phyloP scores from a whole-genome alignment of 2,329 filamentous ascomycete genomes.

The Drechslerella dactyloides region DNA sequence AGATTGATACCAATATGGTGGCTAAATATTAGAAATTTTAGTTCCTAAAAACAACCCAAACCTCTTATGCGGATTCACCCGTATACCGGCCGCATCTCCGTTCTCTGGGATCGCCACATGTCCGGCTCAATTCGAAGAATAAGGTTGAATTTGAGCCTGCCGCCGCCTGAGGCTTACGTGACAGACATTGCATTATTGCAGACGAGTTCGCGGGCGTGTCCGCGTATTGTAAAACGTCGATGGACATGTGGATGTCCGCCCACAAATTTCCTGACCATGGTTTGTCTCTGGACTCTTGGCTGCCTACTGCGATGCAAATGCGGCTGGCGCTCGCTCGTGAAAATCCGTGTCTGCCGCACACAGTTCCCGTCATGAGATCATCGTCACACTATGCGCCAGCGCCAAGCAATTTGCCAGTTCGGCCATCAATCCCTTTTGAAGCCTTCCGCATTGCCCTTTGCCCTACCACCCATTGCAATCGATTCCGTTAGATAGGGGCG shows the following conservation, averaged over 20 bases:
- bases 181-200: constrained; percentile 5
- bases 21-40: constrained; percentile 15
- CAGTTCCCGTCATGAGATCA: too few relatives aligned
- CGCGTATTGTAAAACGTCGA: neutral
- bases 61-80: neutral
- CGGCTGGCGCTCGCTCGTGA: too few relatives aligned
- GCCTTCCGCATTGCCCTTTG: too few relatives aligned
- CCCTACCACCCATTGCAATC: neutral
- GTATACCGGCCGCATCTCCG: constrained; percentile 15
- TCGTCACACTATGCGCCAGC: too few relatives aligned
- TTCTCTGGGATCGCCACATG: constrained; percentile 32
- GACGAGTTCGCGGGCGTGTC: neutral
- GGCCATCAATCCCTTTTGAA: constrained; percentile 1
- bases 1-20: constrained; percentile 3
- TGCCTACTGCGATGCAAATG: too few relatives aligned
- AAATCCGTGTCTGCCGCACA: too few relatives aligned
- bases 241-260: too few relatives aligned
- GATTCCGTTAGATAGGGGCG: constrained; percentile 14
- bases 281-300: too few relatives aligned
- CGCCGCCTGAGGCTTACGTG: constrained; percentile 13
- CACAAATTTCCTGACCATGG: too few relatives aligned
- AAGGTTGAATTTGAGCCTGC: constrained; percentile 16
- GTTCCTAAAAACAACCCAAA: neutral
- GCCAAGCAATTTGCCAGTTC: neutral
- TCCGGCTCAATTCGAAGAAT: constrained; percentile 34